Conservation (phyloP, 1,284 basidiomycete genomes). For the Leucoagaricus sp. region DNA sequence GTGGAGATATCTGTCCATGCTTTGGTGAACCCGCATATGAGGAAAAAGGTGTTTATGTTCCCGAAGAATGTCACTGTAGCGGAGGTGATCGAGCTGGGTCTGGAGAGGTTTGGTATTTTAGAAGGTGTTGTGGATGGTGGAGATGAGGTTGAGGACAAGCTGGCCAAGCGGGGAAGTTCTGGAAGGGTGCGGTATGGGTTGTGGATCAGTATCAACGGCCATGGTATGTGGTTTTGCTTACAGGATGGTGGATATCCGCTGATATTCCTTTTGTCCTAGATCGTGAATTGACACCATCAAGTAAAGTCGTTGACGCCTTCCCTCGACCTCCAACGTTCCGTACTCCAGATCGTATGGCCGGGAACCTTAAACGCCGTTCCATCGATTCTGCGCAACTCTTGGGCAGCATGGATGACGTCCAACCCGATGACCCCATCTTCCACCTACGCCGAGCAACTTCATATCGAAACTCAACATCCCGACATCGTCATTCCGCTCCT, state of each 20-base stretch:
- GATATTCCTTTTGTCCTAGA: slow-evolving; percentile 47
- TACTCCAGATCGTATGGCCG: slow-evolving; percentile 57
- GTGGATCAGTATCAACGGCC: slow-evolving; percentile 17
- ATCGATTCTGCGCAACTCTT: slow-evolving; percentile 78
- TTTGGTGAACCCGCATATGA: slow-evolving; percentile 19
- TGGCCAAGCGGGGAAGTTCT: slow-evolving; percentile 77
- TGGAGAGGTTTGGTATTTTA: slow-evolving; percentile 91
- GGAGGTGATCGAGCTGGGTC: slow-evolving; percentile 90
- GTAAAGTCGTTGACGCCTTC: slow-evolving; percentile 85
- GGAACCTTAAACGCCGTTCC: slow-evolving; percentile 73
- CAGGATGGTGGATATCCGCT: not conserved
- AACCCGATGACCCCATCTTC: slow-evolving; percentile 85
- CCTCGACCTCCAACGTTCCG: slow-evolving; percentile 73
- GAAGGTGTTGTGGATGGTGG: slow-evolving; percentile 98
- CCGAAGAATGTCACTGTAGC: slow-evolving; percentile 95
- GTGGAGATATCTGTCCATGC: slow-evolving; percentile 21
- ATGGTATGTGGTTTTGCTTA: slow-evolving; percentile 51
- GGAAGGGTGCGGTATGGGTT: slow-evolving; percentile 1
- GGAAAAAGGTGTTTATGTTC: slow-evolving; percentile 76
- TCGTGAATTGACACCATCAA: slow-evolving; percentile 73
- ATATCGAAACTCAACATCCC: slow-evolving; percentile 67
- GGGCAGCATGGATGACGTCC: slow-evolving; percentile 74
- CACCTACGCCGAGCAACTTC: slow-evolving; percentile 79
- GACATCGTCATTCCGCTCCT: slow-evolving; percentile 67
- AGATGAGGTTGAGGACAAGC: slow-evolving; percentile 94